Percentiles rank a stretch among this genome's conserved stretches.
These are phyloP conservation scores for Mycena chlorophos DNA, from an alignment of 768 basidiomycete genomes.

Conservation along the genomic window DNA sequence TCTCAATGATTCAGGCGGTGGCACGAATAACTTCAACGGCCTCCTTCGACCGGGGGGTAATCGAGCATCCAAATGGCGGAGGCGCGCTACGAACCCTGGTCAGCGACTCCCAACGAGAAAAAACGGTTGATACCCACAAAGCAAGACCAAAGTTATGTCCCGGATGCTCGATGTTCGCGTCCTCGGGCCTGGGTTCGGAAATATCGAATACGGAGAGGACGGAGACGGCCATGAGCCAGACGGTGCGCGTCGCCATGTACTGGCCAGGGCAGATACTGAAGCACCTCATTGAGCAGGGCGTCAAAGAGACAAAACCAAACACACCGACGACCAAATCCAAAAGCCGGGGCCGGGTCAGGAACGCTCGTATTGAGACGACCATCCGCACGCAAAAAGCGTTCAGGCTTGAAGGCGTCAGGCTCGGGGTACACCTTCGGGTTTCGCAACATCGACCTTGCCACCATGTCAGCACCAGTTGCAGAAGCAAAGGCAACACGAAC, in stretches of 20 bases:
- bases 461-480: neutral
- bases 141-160: neutral
- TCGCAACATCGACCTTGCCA: neutral
- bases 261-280: conserved; percentile 12
- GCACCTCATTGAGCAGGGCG: neutral
- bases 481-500: neutral
- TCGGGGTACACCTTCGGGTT: conserved; percentile 8
- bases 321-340: conserved; percentile 7
- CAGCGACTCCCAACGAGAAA: neutral
- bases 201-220: conserved; percentile 4
- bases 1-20: neutral
- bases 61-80: conserved; percentile 5
- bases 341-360: neutral
- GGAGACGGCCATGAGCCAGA: conserved; percentile 4
- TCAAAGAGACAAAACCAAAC: neutral
- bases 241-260: neutral
- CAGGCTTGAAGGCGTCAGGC: conserved; percentile 5
- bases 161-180: neutral
- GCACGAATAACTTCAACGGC: neutral
- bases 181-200: neutral
- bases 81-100: neutral
- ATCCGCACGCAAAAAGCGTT: conserved; percentile 2
- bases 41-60: neutral
- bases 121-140: neutral
- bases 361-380: neutral